phyloP scores from a whole-genome alignment of 1,284 basidiomycete species.

The Hypsizygus ulmarius region DNA sequence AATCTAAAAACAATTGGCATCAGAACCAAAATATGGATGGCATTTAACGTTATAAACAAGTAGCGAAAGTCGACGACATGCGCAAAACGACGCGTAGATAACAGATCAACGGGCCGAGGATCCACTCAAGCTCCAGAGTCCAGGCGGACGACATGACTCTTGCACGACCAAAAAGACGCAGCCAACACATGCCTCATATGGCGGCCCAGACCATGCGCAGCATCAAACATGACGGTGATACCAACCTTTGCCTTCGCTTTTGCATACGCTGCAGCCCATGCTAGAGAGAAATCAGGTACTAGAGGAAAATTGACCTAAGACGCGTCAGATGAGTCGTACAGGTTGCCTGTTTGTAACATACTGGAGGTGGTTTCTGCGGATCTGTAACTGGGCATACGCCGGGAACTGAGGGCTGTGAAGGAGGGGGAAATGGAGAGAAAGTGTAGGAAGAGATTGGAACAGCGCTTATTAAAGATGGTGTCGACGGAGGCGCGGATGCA shows the following conservation, averaged over 20 bases:
- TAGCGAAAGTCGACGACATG: background rate
- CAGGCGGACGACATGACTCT: no score
- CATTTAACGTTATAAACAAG: conserved; percentile 1
- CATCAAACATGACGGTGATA: conserved; percentile 1
- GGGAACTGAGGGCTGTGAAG: conserved; percentile 37
- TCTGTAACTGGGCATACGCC: conserved; percentile 42
- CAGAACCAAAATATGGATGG: background rate
- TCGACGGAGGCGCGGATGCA: background rate
- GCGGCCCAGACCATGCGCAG: background rate
- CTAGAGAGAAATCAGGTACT: conserved; percentile 48
- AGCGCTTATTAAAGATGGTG: conserved; percentile 10
- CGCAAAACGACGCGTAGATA: background rate
- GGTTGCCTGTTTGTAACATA: conserved; percentile 17
- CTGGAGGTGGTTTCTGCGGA: conserved; percentile 42
- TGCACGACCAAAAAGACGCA: no score
- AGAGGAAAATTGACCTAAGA: conserved; percentile 34
- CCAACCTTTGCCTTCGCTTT: conserved; percentile 46
- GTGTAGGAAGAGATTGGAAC: conserved; percentile 30
- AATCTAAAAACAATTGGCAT: conserved; percentile 29
- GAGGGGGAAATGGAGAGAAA: conserved; percentile 45
- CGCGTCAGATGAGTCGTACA: background rate
- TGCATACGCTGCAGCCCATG: conserved; percentile 46
- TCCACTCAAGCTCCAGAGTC: no score
- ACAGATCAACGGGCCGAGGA: no score
- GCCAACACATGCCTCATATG: no score